Percentiles rank a stretch among this genome's conserved stretches.
phyloP scores from a whole-genome alignment of 305 asterid genomes.

The Fraxinus dipetala region DNA sequence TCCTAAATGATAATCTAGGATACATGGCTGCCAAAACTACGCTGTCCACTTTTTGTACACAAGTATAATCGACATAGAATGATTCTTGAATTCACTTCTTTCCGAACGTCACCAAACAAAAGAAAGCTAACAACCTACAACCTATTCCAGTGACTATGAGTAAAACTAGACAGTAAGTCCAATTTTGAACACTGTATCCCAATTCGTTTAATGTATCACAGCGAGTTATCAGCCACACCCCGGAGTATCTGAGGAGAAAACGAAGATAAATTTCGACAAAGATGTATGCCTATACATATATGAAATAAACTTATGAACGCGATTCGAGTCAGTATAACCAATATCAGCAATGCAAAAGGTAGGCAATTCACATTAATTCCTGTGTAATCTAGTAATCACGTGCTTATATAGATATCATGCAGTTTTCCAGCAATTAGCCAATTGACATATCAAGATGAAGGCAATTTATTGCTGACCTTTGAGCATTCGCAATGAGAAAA shows the following conservation, averaged over 20 bases:
- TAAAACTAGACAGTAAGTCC: slow-evolving; percentile 42
- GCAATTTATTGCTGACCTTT: slow-evolving; percentile 51
- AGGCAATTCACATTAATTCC: background rate
- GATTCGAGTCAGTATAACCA: background rate
- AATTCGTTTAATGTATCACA: slow-evolving; percentile 68
- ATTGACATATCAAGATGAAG: background rate
- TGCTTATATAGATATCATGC: background rate
- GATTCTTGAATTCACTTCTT: slow-evolving; percentile 43
- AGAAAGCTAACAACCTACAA: slow-evolving; percentile 65
- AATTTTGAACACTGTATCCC: slow-evolving; percentile 67
- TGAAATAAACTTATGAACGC: background rate
- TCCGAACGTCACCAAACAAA: slow-evolving; percentile 61
- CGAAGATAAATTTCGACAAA: background rate
- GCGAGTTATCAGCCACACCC: slow-evolving; percentile 95
- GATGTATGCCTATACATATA: background rate
- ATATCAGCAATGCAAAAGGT: background rate
- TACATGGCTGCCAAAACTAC: slow-evolving; percentile 26
- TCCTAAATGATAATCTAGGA: slow-evolving; percentile 20
- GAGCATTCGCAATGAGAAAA: slow-evolving; percentile 79
- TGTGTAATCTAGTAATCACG: background rate
- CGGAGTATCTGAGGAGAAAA: slow-evolving; percentile 63
- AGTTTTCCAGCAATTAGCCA: background rate
- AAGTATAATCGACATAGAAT: background rate
- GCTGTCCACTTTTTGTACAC: background rate
- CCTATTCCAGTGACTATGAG: slow-evolving; percentile 54